phyloP scores from a whole-genome alignment of 768 basidiomycete species.

The Daedaleopsis nitida region DNA sequence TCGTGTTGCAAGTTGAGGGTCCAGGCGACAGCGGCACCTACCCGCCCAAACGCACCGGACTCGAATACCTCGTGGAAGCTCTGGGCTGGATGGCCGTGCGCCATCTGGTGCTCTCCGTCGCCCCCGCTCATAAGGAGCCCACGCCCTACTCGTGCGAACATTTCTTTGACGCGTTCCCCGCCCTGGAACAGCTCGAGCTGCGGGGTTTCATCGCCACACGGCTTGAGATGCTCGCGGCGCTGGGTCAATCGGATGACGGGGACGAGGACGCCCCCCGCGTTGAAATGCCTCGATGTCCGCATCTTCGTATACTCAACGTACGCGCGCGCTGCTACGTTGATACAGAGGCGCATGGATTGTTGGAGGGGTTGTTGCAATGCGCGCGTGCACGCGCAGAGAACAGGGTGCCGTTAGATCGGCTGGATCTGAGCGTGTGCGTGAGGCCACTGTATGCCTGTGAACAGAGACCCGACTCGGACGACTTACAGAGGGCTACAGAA shows the following conservation, averaged over 20 bases:
- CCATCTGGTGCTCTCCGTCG: not conserved
- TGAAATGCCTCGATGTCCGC: not conserved
- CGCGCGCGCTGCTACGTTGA: not conserved
- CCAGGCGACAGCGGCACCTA: too few relatives aligned
- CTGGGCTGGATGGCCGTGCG: not conserved
- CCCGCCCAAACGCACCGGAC: too few relatives aligned
- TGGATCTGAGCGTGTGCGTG: too few relatives aligned
- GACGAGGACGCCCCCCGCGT: not conserved
- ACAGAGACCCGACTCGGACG: too few relatives aligned
- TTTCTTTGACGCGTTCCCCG: not conserved
- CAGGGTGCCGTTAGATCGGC: too few relatives aligned
- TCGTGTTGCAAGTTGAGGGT: not conserved
- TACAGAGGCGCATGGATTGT: too few relatives aligned
- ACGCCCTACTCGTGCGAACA: not conserved
- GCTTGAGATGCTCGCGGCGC: not conserved
- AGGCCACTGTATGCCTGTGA: too few relatives aligned
- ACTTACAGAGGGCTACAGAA: too few relatives aligned
- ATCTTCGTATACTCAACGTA: not conserved
- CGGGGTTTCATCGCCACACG: not conserved
- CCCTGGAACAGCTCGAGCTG: not conserved
- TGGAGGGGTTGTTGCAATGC: too few relatives aligned
- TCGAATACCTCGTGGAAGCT: not conserved
- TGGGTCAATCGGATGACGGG: not conserved
- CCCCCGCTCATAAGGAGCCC: too few relatives aligned
- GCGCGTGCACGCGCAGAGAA: too few relatives aligned